A percentile compares a stretch with the other conserved stretches of the same genome.
Conservation (phyloP, 805 yeast genomes). For the Brettanomyces anomalus region DNA sequence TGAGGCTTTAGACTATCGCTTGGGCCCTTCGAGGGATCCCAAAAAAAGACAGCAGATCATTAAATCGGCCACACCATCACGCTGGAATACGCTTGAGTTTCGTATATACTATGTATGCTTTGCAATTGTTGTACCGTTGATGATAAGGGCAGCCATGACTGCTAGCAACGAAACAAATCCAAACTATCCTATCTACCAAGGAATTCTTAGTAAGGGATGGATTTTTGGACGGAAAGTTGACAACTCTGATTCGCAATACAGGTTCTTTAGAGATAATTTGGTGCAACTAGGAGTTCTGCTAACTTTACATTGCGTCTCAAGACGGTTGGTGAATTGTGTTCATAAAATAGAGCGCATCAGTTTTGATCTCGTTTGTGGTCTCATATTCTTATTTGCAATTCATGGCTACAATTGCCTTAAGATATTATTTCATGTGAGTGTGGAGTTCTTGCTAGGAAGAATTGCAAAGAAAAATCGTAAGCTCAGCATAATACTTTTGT, state of each 20-base stretch:
- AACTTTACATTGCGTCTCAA: constrained; percentile 41
- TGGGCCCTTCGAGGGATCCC: constrained; percentile 30
- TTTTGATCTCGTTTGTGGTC: constrained; percentile 69
- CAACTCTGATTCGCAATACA: constrained; percentile 83
- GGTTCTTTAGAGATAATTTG: constrained; percentile 78
- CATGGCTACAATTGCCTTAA: constrained; percentile 74
- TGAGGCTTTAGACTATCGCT: constrained; percentile 44
- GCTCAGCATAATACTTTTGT: constrained; percentile 38
- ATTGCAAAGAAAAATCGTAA: constrained; percentile 23
- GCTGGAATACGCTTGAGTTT: constrained; percentile 77
- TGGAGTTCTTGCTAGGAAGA: constrained; percentile 45
- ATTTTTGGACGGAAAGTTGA: constrained; percentile 83
- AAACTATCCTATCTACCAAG: constrained; percentile 56
- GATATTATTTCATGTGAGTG: constrained; percentile 46
- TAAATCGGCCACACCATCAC: constrained; percentile 31
- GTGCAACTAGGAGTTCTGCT: constrained; percentile 50
- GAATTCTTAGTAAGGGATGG: constrained; percentile 76
- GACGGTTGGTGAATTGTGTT: constrained; percentile 28
- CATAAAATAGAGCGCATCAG: constrained; percentile 29
- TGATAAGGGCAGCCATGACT: constrained; percentile 74
- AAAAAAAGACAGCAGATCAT: constrained; percentile 24
- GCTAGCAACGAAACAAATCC: constrained; percentile 70
- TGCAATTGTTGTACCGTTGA: constrained; percentile 64
- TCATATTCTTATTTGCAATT: constrained; percentile 56
- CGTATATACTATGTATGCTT: constrained; percentile 56